Evolutionary conservation across 257 asterid genomes (phyloP), one percentile per base, ranked within the genome.

Genomic region (Plantago major): DNA sequence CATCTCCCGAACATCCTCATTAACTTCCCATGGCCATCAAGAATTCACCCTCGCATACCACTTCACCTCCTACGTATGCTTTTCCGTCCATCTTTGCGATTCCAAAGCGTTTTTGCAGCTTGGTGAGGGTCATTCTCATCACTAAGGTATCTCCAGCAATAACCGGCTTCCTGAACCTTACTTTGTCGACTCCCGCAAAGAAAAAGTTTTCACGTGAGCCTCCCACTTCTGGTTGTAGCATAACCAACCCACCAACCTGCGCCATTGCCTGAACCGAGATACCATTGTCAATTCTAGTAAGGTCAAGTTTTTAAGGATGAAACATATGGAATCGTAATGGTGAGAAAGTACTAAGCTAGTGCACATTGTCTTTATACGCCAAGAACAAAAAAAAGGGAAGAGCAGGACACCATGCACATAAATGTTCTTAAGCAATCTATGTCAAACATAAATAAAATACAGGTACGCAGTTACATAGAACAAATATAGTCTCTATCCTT

Each of bases 11-110:
- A 28, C 47, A 14, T 38, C 6, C 46, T 51, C 70, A 76, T 42
- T 63, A 74, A 47, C 81, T 75, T 57, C 98, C 95, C 69, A 71
- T 84, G 60, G 95, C 93, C 97, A 91, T 79, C 88, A 91, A 78
- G 79, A 91, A 86, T 67, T 91, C 95, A 40, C 95, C 98, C 83
- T 88, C 97, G 11, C 98, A 92, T 13, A 84, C 99, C 17, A 89
- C 76, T 17, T 84, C 96, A 26, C 84, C 83, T 3, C 96, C 95
- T n/a, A 92, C 97, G 7, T 89, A 89, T 3, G 99, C 96, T 67
- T 89, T 89, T 40, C 96, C 97, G 62, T 84, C 97, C 95, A 89
- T 82, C 83, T 92, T 92, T 7, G 96, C 95, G 30, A 86, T 82
- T 48, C 97, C 97, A 67, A 86, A 89, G 53, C 94, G 93, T 63